phyloP scores from a whole-genome alignment of 1,139 yeast species.

The Diutina sp. region DNA sequence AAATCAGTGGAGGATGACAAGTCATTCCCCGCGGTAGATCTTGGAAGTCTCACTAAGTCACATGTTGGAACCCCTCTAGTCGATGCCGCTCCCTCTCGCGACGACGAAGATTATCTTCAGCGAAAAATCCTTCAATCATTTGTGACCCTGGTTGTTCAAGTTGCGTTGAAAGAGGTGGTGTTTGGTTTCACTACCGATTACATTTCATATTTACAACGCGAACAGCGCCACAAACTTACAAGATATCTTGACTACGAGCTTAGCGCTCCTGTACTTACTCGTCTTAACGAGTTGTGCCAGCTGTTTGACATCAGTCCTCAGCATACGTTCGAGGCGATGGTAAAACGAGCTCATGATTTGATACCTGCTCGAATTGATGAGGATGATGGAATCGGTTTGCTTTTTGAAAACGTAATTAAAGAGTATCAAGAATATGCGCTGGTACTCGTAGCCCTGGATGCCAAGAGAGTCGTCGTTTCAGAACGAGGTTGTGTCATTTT shows the following conservation, averaged over 20 bases:
- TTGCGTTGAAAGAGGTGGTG: slow-evolving; percentile 3
- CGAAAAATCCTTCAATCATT: slow-evolving; percentile 23
- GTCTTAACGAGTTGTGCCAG: slow-evolving; percentile 40
- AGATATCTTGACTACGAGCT: slow-evolving; percentile 8
- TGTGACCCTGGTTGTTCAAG: neutral
- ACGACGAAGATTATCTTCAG: slow-evolving; percentile 46
- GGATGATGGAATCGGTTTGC: slow-evolving; percentile 13
- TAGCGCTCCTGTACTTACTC: slow-evolving; percentile 16
- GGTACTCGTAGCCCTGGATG: slow-evolving; percentile 15
- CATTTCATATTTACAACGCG: slow-evolving; percentile 12
- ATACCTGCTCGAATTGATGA: neutral
- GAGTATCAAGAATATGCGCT: slow-evolving; percentile 22
- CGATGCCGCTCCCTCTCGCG: neutral
- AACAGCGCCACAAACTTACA: slow-evolving; percentile 6
- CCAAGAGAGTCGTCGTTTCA: slow-evolving; percentile 17
- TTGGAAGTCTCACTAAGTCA: neutral
- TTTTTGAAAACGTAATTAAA: slow-evolving; percentile 21
- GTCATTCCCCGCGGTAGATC: slow-evolving; percentile 8
- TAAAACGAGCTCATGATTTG: neutral
- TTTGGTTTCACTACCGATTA: slow-evolving; percentile 15
- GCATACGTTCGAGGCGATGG: slow-evolving; percentile 19
- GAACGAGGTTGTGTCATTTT: slow-evolving; percentile 18
- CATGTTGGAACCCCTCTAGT: neutral
- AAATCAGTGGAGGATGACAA: slow-evolving; percentile 7
- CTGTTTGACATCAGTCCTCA: slow-evolving; percentile 53